Base-by-base conservation (phyloP, 192 early-diverging fungal species). In the Backusella tuberculispora region DNA sequence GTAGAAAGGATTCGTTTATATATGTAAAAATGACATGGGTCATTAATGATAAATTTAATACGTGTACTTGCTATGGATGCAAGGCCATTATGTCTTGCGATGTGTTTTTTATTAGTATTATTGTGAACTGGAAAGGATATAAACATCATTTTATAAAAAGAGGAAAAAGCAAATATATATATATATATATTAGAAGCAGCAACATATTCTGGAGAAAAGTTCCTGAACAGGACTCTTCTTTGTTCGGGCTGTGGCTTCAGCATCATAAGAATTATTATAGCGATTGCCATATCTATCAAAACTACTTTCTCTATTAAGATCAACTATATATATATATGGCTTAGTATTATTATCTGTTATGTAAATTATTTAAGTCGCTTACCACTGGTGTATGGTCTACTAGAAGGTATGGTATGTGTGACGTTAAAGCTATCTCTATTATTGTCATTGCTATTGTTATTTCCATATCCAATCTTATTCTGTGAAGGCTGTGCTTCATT, bases 151-250 rank as follows among this genome's bases (percentile, higher is more conserved):
- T 34, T 34, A 34, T 34, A 34, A 34, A 34, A 34, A 34, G 29
- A 34, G 29, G 29, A 34, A 34, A 34, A 34, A 34, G 2, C 2
- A 34, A n/a, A 50, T 26, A 60, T 24, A 9, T 43, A 43, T 5
- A 56, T 21, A 9, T 56, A 12, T 60, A 13, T 12, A 8, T n/a
- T 60, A 67, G 19, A 67, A 42, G 12, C 66, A 38, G 13, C 66
- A 67, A 67, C n/a, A 67, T 43, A 67, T 7, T 21, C 41, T 42
- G 6, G 66, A 67, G 21, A 38, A 67, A 67, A 67, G 19, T 24
- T 67, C 38, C 12, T 21, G 66, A 43, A 67, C 8, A 0, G 66
- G 19, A 19, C 41, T 67, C 37, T 67, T 67, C 10, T 41, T 60
- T 60, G 21, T 38, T 67, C 40, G 2, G 4, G 17, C 15, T 21